phyloP scores from a whole-genome alignment of 441 rosid species.

The Aleurites moluccanus region DNA sequence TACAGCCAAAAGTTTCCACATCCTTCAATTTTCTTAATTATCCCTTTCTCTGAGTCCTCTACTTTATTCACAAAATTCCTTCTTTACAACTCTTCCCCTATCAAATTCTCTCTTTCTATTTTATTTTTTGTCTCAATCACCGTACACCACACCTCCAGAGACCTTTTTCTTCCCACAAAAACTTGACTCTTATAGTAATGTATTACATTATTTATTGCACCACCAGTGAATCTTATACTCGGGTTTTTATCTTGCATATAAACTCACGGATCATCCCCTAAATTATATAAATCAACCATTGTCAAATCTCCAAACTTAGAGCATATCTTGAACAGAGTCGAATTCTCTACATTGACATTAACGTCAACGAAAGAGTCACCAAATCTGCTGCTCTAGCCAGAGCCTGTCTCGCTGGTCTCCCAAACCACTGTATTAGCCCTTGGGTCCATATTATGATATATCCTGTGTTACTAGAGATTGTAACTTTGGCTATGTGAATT shows the following conservation, averaged over 20 bases:
- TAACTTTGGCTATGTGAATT: too few relatives aligned
- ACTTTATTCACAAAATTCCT: constrained; percentile 75
- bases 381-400: constrained; percentile 82
- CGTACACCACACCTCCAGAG: constrained; percentile 82
- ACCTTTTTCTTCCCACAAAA: constrained; percentile 74
- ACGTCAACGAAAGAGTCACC: constrained; percentile 87
- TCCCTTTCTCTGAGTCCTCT: constrained; percentile 66
- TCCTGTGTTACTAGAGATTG: too few relatives aligned
- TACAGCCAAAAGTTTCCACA: constrained; percentile 47
- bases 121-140: constrained; percentile 28
- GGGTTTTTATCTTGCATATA: constrained; percentile 69
- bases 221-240: constrained; percentile 37
- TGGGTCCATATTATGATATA: constrained; percentile 79
- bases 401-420: constrained; percentile 93
- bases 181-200: constrained; percentile 73
- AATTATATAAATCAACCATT: constrained; percentile 71
- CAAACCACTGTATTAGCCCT: constrained; percentile 55
- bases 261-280: constrained; percentile 89
- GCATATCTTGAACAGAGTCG: constrained; percentile 66
- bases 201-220: constrained; percentile 40
- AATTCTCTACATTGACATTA: constrained; percentile 55
- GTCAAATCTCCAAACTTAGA: constrained; percentile 85
- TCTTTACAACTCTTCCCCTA: constrained; percentile 35
- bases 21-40: constrained; percentile 63
- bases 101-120: constrained; percentile 4